phyloP scores from a whole-genome alignment of 2,329 filamentous ascomycete genomes.

The Pseudogymnoascus sp. region DNA sequence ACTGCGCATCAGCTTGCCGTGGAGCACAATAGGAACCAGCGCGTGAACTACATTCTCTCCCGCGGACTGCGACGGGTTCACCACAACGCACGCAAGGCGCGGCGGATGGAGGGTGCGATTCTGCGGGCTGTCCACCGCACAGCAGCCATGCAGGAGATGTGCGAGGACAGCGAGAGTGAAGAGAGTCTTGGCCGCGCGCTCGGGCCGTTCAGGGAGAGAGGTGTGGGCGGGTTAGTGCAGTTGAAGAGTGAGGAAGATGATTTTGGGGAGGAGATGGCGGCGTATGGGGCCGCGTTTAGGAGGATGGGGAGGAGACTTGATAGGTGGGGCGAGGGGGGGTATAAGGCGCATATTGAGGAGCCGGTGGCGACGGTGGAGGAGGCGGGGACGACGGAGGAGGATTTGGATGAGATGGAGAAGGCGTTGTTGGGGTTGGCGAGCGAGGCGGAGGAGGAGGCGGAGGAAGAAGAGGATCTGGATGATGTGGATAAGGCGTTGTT shows the following conservation, averaged over 20 bases:
- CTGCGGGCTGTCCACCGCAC: conserved; percentile 61
- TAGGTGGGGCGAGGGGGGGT: conserved; percentile 52
- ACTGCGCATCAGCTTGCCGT: conserved; percentile 79
- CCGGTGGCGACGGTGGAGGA: conserved; percentile 32
- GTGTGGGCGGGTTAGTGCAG: conserved; percentile 59
- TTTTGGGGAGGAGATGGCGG: conserved; percentile 67
- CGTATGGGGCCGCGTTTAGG: conserved; percentile 60
- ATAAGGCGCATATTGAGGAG: conserved; percentile 24
- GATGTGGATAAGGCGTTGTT: conserved; percentile 40
- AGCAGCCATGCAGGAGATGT: conserved; percentile 47
- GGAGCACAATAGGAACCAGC: conserved; percentile 68
- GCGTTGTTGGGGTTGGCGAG: conserved; percentile 44
- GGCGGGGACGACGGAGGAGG: conserved; percentile 35
- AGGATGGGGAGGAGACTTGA: conserved; percentile 59
- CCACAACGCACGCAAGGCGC: conserved; percentile 53
- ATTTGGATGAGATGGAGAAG: conserved; percentile 50
- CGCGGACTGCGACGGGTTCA: conserved; percentile 64
- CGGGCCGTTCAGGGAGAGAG: conserved; percentile 46
- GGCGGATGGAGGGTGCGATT: conserved; percentile 60
- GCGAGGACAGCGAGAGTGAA: conserved; percentile 60
- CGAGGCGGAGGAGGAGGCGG: conserved; percentile 38
- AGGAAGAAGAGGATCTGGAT: conserved; percentile 39
- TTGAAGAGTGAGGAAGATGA: conserved; percentile 61
- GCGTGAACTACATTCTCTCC: conserved; percentile 76
- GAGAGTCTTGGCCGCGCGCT: conserved; percentile 33